phyloP scores from a whole-genome alignment of 345 rosid genomes.

The Conringia planisiliqua region DNA sequence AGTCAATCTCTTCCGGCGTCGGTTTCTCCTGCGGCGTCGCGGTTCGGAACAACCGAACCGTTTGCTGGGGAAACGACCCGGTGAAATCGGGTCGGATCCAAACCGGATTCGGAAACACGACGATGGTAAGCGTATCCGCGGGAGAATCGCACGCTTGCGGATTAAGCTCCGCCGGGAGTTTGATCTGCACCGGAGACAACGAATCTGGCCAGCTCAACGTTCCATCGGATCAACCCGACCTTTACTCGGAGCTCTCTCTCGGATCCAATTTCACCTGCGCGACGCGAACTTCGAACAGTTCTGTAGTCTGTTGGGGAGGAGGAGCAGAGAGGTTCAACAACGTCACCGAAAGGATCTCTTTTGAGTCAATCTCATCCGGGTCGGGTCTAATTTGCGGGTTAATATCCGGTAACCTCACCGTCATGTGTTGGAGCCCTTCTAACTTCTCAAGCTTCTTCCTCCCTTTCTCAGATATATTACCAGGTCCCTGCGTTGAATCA shows the following conservation, averaged over 20 bases:
- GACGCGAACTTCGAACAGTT: constrained; percentile 33
- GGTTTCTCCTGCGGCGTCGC: constrained; percentile 73
- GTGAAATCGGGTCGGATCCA: constrained; percentile 35
- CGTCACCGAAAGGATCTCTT: constrained; percentile 32
- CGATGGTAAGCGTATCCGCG: constrained; percentile 52
- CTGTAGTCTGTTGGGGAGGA: constrained; percentile 84
- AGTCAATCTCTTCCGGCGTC: constrained; percentile 58
- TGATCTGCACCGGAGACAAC: constrained; percentile 60
- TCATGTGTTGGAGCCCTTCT: constrained; percentile 66
- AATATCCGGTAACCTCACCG: constrained; percentile 36
- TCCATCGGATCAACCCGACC: constrained; percentile 36
- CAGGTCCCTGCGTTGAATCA: constrained; percentile 67
- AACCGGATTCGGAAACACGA: constrained; percentile 39
- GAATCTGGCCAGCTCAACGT: constrained; percentile 50
- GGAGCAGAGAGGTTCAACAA: constrained; percentile 35
- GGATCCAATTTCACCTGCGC: constrained; percentile 71
- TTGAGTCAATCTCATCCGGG: constrained; percentile 71
- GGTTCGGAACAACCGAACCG: constrained; percentile 16
- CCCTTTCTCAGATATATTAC: constrained; percentile 48
- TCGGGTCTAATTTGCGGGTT: constrained; percentile 71
- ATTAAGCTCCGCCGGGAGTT: constrained; percentile 44
- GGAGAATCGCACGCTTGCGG: constrained; percentile 86
- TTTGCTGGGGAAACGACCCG: constrained; percentile 58
- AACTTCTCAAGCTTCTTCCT: constrained; percentile 30
- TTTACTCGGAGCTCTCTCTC: constrained; percentile 51